Conservation (phyloP, 805 yeast species). For the Candida boleticola region DNA sequence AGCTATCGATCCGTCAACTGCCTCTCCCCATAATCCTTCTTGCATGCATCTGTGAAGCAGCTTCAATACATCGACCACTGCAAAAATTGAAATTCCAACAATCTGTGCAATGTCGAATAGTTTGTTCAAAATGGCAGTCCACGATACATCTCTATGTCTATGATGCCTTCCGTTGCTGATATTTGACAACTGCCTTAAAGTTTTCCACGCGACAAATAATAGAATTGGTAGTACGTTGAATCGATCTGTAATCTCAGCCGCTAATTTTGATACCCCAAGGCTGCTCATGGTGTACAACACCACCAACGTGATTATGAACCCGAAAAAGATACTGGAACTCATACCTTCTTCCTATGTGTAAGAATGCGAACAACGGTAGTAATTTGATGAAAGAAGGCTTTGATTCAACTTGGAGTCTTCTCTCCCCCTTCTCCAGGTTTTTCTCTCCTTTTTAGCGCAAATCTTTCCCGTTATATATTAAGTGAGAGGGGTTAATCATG, state of each 20-base stretch:
- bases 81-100: neutral
- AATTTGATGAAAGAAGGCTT: no score
- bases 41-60: neutral
- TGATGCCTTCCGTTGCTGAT: neutral
- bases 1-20: neutral
- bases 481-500: no score
- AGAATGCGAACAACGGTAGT: no score
- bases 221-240: neutral
- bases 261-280: neutral
- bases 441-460: no score
- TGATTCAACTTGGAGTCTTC: no score
- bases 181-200: neutral
- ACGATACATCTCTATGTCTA: neutral
- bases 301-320: neutral
- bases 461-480: no score
- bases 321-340: neutral
- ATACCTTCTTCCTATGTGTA: no score
- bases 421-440: no score
- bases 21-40: neutral
- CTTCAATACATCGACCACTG: neutral
- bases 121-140: neutral
- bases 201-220: neutral
- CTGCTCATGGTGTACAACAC: neutral
- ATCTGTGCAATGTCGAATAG: neutral
- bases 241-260: neutral